Evolutionary conservation across 1,284 basidiomycete genomes (phyloP).

Genomic region (Ustilago lituana): DNA sequence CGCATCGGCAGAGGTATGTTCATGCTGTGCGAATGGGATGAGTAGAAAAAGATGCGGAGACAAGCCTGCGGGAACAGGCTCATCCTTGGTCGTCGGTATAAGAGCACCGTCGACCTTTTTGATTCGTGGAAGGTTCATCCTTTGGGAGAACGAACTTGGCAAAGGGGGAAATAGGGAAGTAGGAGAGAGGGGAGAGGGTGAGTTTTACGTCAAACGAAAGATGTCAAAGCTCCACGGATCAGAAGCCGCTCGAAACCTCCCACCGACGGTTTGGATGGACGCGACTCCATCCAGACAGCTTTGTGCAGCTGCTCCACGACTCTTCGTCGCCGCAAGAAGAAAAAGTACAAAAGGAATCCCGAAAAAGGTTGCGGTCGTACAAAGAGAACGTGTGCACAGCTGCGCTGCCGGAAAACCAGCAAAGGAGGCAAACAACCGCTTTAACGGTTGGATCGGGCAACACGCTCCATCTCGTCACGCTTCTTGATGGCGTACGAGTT

Average conservation of each 20-base stretch:
- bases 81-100: constrained; percentile 27
- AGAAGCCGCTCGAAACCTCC: constrained; percentile 19
- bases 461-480: constrained; percentile 95
- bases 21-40: constrained; percentile 5
- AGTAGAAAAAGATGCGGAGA: constrained; percentile 32
- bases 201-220: constrained; percentile 11
- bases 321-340: constrained; percentile 31
- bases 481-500: constrained; percentile 99
- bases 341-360: constrained; percentile 54
- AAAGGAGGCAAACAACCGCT: constrained; percentile 20
- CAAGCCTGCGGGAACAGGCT: constrained; percentile 22
- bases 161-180: not conserved
- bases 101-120: constrained; percentile 33
- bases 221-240: constrained; percentile 38
- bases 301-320: constrained; percentile 13
- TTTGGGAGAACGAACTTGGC: constrained; percentile 13
- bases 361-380: constrained; percentile 36
- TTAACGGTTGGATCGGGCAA: constrained; percentile 99
- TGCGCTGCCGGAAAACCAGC: constrained; percentile 20
- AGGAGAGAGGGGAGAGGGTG: constrained; percentile 7
- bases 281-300: constrained; percentile 29
- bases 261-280: constrained; percentile 21
- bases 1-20: not conserved
- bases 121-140: constrained; percentile 30
- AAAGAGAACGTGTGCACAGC: constrained; percentile 26